phyloP scores from a whole-genome alignment of 2,329 filamentous ascomycete genomes.

The Sporothrix variecibatus region DNA sequence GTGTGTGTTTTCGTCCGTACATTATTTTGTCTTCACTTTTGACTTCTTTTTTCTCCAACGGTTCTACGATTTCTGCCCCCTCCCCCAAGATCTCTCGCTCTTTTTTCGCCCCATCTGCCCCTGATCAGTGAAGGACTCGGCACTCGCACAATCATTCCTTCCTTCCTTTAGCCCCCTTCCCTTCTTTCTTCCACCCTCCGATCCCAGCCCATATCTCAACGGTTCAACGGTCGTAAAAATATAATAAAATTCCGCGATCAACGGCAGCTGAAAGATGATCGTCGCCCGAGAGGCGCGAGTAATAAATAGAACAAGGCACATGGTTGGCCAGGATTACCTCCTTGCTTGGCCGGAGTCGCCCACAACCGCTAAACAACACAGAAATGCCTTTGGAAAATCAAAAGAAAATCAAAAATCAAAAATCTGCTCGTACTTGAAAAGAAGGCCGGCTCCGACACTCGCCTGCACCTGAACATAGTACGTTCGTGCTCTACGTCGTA shows the following conservation, averaged over 20 bases:
- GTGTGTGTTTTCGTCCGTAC: background rate
- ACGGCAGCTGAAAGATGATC: background rate
- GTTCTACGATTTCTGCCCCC: background rate
- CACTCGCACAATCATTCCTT: constrained; percentile 14
- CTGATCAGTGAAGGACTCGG: constrained; percentile 12
- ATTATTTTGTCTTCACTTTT: background rate
- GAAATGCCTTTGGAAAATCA: background rate
- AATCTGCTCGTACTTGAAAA: background rate
- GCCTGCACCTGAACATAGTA: background rate
- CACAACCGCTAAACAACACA: background rate
- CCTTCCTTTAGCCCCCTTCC: constrained; percentile 7
- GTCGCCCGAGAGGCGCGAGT: background rate
- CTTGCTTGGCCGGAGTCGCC: background rate
- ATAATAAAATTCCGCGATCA: background rate
- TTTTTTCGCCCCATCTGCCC: constrained; percentile 7
- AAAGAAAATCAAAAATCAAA: background rate
- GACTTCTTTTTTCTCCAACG: background rate
- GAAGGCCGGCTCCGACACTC: background rate
- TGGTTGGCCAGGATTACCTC: background rate
- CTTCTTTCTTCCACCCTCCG: background rate
- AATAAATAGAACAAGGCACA: background rate
- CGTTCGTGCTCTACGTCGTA: background rate
- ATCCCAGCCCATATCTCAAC: constrained; percentile 14
- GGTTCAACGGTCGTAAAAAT: background rate
- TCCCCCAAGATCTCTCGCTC: background rate